These are phyloP conservation scores for Rhodotorula sphaerocarpa DNA, from an alignment of 768 basidiomycete species.

Conservation along the genomic window DNA sequence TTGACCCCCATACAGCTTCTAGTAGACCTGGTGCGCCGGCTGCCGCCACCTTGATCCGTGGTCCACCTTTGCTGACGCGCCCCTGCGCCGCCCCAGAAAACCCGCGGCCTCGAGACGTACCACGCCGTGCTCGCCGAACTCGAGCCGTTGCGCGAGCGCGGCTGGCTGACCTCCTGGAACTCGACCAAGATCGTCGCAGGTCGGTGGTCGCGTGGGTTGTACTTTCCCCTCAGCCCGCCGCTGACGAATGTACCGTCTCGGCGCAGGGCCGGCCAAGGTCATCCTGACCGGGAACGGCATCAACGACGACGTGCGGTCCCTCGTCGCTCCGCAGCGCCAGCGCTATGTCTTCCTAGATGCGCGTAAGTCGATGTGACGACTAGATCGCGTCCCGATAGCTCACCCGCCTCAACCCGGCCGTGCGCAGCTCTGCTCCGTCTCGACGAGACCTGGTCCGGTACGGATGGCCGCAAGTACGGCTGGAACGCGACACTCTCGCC, in stretches of 20 bases:
- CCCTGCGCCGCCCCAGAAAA: constrained; percentile 5
- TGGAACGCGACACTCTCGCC: constrained; percentile 25
- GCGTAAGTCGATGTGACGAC: constrained; percentile 12
- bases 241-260: background rate
- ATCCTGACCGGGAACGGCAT: constrained; percentile 32
- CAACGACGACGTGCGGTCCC: constrained; percentile 23
- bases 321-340: background rate
- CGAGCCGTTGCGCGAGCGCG: constrained; percentile 1
- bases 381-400: no score
- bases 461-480: constrained; percentile 3
- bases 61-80: background rate
- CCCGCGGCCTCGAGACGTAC: constrained; percentile 28
- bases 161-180: constrained; percentile 29
- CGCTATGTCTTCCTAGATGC: constrained; percentile 28
- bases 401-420: no score
- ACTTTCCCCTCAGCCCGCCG: background rate
- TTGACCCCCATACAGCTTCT: constrained; percentile 24
- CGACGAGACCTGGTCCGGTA: constrained; percentile 9
- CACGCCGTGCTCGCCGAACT: constrained; percentile 18
- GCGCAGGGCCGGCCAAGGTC: constrained; percentile 19
- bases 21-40: constrained; percentile 11
- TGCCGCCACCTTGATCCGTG: background rate
- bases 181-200: constrained; percentile 16
- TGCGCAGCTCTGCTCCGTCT: constrained; percentile 20
- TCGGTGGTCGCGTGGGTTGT: background rate